Evolutionary conservation across 305 asterid genomes (phyloP).

Genomic region (Caryopteris hybrid): DNA sequence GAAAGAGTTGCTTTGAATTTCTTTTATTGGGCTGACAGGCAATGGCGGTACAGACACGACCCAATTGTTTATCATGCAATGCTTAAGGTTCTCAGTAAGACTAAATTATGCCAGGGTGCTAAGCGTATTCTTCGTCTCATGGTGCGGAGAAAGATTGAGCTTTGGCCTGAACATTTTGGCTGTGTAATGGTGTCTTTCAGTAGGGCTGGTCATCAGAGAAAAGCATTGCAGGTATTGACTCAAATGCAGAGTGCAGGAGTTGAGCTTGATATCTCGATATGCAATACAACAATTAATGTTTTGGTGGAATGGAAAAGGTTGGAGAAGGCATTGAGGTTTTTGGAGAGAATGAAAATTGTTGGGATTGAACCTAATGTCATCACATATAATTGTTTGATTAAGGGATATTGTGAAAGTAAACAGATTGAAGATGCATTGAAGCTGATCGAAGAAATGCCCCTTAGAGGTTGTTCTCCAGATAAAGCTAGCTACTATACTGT

Average conservation of each 20-base stretch:
- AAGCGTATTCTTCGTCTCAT: constrained; percentile 74
- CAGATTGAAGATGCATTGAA: constrained; percentile 53
- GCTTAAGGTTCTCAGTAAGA: constrained; percentile 75
- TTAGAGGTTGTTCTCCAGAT: constrained; percentile 68
- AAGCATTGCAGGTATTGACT: constrained; percentile 73
- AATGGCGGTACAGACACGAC: constrained; percentile 83
- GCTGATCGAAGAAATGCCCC: constrained; percentile 69
- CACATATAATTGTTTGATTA: constrained; percentile 77
- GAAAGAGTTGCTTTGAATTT: constrained; percentile 77
- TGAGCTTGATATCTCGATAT: constrained; percentile 56
- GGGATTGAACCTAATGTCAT: constrained; percentile 67
- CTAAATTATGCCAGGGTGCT: constrained; percentile 92
- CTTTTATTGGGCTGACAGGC: constrained; percentile 91
- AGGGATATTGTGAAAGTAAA: constrained; percentile 76
- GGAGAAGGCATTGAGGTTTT: constrained; percentile 72
- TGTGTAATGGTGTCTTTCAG: constrained; percentile 90
- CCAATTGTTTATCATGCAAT: constrained; percentile 63
- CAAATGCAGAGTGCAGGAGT: constrained; percentile 74
- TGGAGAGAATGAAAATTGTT: constrained; percentile 67
- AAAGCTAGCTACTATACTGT: constrained; percentile 72
- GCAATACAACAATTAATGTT: constrained; percentile 76
- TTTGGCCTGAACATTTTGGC: constrained; percentile 70
- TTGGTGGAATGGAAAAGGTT: constrained; percentile 71
- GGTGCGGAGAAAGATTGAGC: constrained; percentile 53
- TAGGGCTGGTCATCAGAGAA: constrained; percentile 79